A percentile compares a stretch with the other conserved stretches of the same genome.
These are phyloP conservation scores for Priceomyces carsonii DNA, from an alignment of 805 yeast species.

Conservation along the genomic window DNA sequence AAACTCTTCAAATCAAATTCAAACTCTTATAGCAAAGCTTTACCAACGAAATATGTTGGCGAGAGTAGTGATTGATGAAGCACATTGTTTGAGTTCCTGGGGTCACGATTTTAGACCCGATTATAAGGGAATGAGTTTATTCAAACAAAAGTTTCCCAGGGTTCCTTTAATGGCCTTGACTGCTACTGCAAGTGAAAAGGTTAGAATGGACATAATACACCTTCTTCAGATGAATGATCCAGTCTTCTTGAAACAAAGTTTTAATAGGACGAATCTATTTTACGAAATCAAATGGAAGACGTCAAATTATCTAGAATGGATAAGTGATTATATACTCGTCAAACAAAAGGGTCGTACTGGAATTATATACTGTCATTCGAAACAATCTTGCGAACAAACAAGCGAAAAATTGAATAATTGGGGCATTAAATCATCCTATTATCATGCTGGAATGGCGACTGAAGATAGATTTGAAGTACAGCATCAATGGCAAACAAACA, in stretches of 20 bases:
- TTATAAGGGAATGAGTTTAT: constrained; percentile 75
- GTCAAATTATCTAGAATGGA: constrained; percentile 55
- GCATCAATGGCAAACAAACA: constrained; percentile 74
- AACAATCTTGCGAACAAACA: constrained; percentile 82
- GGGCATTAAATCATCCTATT: constrained; percentile 72
- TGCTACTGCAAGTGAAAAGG: constrained; percentile 94
- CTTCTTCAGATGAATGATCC: constrained; percentile 67
- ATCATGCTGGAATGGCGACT: constrained; percentile 94
- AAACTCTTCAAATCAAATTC: constrained; percentile 69
- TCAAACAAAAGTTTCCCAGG: constrained; percentile 71
- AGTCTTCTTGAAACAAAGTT: constrained; percentile 79
- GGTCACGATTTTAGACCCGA: constrained; percentile 99
- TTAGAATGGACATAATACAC: constrained; percentile 79
- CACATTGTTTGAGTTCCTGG: constrained; percentile 98
- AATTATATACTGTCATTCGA: constrained; percentile 91
- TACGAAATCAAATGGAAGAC: constrained; percentile 76
- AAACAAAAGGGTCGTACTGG: constrained; percentile 68
- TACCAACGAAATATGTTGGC: constrained; percentile 63
- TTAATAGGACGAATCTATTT: constrained; percentile 81
- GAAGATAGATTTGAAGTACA: constrained; percentile 76
- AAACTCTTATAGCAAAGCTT: constrained; percentile 58
- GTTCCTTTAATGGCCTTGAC: constrained; percentile 95
- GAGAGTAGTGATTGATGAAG: constrained; percentile 92
- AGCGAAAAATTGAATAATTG: constrained; percentile 55
- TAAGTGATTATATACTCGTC: constrained; percentile 52